Conservation (phyloP, 2,329 filamentous ascomycete genomes). For the Fusarium sp. region DNA sequence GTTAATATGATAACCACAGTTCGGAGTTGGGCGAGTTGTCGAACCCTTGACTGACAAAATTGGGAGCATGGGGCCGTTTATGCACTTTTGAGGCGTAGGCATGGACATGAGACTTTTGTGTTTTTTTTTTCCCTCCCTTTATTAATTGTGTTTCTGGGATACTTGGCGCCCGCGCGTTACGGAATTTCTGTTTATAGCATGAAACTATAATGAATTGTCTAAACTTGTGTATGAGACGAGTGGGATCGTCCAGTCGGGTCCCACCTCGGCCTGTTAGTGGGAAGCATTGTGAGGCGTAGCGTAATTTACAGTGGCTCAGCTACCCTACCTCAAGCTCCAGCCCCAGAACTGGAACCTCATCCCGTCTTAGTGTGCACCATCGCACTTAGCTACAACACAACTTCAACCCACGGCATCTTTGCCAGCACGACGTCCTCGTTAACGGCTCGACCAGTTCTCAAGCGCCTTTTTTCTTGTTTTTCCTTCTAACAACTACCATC, state of each 20-base stretch:
- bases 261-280: conserved; percentile 13
- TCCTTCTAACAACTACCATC: conserved; percentile 41
- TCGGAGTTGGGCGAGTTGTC: conserved; percentile 41
- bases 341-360: conserved; percentile 4
- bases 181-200: conserved; percentile 39
- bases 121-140: conserved; percentile 23
- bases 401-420: conserved; percentile 27
- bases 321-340: conserved; percentile 16
- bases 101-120: conserved; percentile 36
- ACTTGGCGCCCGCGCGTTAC: conserved; percentile 37
- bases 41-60: conserved; percentile 35
- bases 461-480: conserved; percentile 10
- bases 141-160: conserved; percentile 24
- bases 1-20: conserved; percentile 39
- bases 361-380: conserved; percentile 27
- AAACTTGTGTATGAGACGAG: conserved; percentile 2
- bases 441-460: conserved; percentile 17
- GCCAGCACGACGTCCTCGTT: conserved; percentile 30
- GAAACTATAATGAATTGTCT: conserved; percentile 41
- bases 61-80: conserved; percentile 41
- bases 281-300: conserved; percentile 42
- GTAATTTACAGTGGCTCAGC: conserved; percentile 37
- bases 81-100: conserved; percentile 44
- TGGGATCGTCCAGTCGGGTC: conserved; percentile 21
- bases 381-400: conserved; percentile 32